A percentile compares a stretch with the other conserved stretches of the same genome.
These are phyloP conservation scores for Lipomyces orientalis DNA, from an alignment of 805 yeast species.

Conservation along the genomic window DNA sequence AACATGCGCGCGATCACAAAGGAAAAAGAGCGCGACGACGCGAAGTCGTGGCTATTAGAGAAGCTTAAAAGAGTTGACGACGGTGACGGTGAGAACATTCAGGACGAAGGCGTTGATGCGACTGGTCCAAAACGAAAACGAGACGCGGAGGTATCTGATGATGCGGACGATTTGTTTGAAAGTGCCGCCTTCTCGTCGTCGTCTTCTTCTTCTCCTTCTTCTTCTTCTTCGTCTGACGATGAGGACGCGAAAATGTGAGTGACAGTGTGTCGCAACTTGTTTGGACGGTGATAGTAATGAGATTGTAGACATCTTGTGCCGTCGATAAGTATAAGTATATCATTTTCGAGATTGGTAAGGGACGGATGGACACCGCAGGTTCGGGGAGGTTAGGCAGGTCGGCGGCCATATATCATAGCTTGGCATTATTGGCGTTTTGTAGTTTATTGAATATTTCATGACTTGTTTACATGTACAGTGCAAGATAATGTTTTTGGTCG, in stretches of 20 bases:
- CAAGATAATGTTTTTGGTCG: too few relatives aligned
- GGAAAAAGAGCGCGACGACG: neutral
- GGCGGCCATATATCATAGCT: neutral
- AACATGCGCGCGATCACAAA: neutral
- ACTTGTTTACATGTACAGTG: neutral
- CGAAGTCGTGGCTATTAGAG: neutral
- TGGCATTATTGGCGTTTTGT: neutral
- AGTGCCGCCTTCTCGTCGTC: neutral
- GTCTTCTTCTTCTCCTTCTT: neutral
- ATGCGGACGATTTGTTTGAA: neutral
- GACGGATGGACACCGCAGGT: constrained; percentile 5
- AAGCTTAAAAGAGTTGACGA: neutral
- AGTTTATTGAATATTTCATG: neutral
- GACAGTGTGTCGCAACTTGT: neutral
- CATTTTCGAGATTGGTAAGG: constrained; percentile 3
- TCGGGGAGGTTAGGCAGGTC: neutral
- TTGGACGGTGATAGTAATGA: neutral
- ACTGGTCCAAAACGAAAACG: neutral
- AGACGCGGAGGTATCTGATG: neutral
- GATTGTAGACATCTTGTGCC: constrained; percentile 1
- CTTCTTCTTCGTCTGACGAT: neutral
- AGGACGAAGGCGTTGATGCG: neutral
- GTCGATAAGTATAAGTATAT: neutral
- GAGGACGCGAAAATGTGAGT: constrained; percentile 5
- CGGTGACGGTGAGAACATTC: neutral